Percentiles rank a stretch among this genome's conserved stretches.
Evolutionary conservation across 2,329 filamentous ascomycete genomes (phyloP).

Genomic region (Metarhizium robertsii): DNA sequence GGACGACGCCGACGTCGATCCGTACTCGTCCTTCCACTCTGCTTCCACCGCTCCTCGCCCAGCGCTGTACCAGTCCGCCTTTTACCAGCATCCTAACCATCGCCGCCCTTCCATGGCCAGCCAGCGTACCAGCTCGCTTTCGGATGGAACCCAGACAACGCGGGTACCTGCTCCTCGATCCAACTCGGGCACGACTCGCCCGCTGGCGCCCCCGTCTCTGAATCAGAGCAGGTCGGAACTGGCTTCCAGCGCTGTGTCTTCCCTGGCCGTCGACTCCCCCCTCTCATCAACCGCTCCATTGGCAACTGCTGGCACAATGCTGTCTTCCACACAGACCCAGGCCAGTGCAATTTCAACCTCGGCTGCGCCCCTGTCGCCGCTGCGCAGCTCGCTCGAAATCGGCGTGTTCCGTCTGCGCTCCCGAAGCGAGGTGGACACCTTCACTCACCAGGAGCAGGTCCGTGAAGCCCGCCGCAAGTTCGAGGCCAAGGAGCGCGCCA

Average conservation of each 20-base stretch:
- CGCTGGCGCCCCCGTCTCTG: constrained; percentile 29
- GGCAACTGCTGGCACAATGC: constrained; percentile 16
- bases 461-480: constrained; percentile 54
- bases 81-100: constrained; percentile 11
- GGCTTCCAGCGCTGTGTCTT: constrained; percentile 23
- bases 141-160: constrained; percentile 21
- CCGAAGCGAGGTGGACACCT: constrained; percentile 49
- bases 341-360: constrained; percentile 18
- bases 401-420: constrained; percentile 49
- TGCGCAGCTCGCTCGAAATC: constrained; percentile 50
- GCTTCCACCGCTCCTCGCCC: constrained; percentile 5
- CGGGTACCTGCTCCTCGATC: constrained; percentile 18
- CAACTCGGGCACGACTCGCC: constrained; percentile 19
- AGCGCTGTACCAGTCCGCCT: constrained; percentile 6
- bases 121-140: constrained; percentile 24
- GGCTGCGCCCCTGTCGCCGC: constrained; percentile 34
- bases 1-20: constrained; percentile 34
- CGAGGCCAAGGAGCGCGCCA: constrained; percentile 49
- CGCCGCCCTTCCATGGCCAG: constrained; percentile 22
- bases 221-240: constrained; percentile 39
- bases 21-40: constrained; percentile 9
- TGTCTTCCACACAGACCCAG: constrained; percentile 17
- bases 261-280: constrained; percentile 24
- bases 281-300: constrained; percentile 18
- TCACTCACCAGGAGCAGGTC: constrained; percentile 45